Percentiles rank a stretch among this genome's conserved stretches.
Conservation (phyloP, 208 protist species). For the Leishmania arabica region DNA sequence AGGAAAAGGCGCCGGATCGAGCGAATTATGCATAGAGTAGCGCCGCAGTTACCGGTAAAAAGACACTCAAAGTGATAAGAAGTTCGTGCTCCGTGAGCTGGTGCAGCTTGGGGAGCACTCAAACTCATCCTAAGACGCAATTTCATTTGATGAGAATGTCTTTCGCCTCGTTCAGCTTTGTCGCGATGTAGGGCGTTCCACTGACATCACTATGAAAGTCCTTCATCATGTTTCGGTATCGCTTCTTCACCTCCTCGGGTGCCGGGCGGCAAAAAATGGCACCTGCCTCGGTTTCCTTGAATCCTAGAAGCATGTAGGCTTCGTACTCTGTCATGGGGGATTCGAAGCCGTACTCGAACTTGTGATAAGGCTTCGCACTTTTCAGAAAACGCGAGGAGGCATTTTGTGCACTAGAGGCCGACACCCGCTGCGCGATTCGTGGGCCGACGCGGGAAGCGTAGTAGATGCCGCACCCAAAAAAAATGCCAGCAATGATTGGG, state of each 20-base stretch:
- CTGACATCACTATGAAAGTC: conserved; percentile 76
- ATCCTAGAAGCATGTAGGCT: conserved; percentile 70
- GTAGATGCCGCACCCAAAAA: conserved; percentile 48
- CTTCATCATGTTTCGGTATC: conserved; percentile 72
- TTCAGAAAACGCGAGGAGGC: conserved; percentile 11
- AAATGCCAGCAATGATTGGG: conserved; percentile 45
- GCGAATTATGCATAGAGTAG: not conserved
- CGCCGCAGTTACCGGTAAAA: not conserved
- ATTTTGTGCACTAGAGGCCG: conserved; percentile 6
- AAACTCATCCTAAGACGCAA: not conserved
- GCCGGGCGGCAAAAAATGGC: conserved; percentile 34
- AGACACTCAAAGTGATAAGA: not conserved
- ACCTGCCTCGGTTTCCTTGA: conserved; percentile 38
- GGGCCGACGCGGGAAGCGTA: conserved; percentile 57
- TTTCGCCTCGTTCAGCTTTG: conserved; percentile 86
- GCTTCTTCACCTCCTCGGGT: conserved; percentile 65
- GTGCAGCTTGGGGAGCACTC: not conserved
- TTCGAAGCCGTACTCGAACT: conserved; percentile 74
- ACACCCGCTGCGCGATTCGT: conserved; percentile 52
- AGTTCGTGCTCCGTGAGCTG: not conserved
- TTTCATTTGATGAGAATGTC: conserved; percentile 53
- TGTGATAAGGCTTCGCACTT: conserved; percentile 37
- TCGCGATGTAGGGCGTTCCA: conserved; percentile 72
- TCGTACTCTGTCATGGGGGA: conserved; percentile 62
- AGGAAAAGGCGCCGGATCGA: not conserved